phyloP scores from a whole-genome alignment of 345 rosid genomes.

The Excoecaria cochinchinensis region DNA sequence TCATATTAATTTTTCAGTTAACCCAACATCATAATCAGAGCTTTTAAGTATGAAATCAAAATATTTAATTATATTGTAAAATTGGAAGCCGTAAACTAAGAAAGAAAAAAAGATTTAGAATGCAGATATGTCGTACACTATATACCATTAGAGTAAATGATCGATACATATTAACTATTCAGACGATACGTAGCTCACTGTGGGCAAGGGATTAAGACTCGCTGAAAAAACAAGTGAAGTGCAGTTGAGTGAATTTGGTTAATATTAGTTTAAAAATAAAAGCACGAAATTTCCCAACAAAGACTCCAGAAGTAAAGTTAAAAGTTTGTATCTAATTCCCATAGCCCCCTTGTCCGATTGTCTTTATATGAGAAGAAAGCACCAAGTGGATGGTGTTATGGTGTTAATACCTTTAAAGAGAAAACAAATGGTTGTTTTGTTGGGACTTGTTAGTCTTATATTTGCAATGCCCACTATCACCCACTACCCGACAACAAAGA shows the following conservation, averaged over 20 bases:
- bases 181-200: too few relatives aligned
- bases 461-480: conserved; percentile 46
- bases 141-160: too few relatives aligned
- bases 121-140: too few relatives aligned
- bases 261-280: not conserved
- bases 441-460: conserved; percentile 24
- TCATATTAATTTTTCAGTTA: too few relatives aligned
- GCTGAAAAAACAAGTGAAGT: not conserved
- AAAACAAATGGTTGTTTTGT: conserved; percentile 45
- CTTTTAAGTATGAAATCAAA: too few relatives aligned
- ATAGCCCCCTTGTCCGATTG: conserved; percentile 26
- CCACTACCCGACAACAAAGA: conserved; percentile 47
- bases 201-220: not conserved
- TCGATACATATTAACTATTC: too few relatives aligned
- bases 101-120: too few relatives aligned
- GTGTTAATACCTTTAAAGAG: conserved; percentile 7
- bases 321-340: conserved; percentile 17
- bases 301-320: conserved; percentile 28
- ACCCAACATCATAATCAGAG: too few relatives aligned
- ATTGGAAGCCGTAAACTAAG: too few relatives aligned
- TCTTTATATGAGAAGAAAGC: conserved; percentile 27
- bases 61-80: too few relatives aligned
- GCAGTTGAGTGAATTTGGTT: not conserved
- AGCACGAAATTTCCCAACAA: conserved; percentile 11
- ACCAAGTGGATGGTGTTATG: conserved; percentile 28